Conservation (phyloP, 345 rosid genomes). For the Citrus inodora region DNA sequence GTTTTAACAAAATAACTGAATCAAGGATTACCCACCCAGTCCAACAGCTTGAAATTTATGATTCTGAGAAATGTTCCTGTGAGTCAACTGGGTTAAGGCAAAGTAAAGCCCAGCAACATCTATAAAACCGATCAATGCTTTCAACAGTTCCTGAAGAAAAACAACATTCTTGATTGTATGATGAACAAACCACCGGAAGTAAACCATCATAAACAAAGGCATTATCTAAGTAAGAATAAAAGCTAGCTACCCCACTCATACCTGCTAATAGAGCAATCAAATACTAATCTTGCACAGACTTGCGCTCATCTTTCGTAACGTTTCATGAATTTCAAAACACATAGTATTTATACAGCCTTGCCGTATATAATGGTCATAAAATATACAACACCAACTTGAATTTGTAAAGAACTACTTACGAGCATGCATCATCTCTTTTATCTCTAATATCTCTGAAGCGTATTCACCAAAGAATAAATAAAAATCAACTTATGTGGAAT, state of each 20-base stretch:
- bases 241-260: background rate
- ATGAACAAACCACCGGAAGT: background rate
- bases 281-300: background rate
- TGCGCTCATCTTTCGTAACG: accelerated
- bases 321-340: background rate
- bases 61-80: slow-evolving; percentile 93
- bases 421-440: background rate
- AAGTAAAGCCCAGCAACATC: slow-evolving; percentile 96
- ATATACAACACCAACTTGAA: background rate
- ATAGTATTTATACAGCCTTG: background rate
- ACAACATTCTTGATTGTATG: background rate
- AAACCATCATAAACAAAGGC: background rate
- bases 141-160: slow-evolving; percentile 69
- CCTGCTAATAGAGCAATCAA: background rate
- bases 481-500: background rate
- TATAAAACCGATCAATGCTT: slow-evolving; percentile 89
- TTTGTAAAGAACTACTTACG: background rate
- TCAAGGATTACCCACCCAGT: slow-evolving; percentile 57
- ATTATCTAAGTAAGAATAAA: background rate
- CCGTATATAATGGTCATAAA: background rate
- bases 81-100: slow-evolving; percentile 89
- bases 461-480: background rate
- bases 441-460: background rate
- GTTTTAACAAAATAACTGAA: slow-evolving; percentile 3
- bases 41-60: slow-evolving; percentile 99